Conservation (phyloP, 805 yeast species). For the Zygosaccharomyces kombuchaensis region DNA sequence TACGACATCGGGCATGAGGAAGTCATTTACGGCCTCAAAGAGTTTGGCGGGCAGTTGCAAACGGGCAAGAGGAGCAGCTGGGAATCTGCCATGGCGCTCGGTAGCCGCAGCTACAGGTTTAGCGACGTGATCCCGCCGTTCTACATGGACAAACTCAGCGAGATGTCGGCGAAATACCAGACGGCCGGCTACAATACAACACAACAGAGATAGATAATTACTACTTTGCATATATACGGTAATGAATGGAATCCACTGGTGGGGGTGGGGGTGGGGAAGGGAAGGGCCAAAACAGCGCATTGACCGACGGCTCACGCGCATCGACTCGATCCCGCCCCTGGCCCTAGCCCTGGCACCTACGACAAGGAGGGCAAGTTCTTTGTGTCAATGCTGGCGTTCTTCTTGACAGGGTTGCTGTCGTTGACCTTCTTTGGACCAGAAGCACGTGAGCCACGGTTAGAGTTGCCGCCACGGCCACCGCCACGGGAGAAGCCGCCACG, state of each 20-base stretch:
- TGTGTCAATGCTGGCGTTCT: slow-evolving; percentile 46
- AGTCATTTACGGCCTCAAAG: slow-evolving; percentile 52
- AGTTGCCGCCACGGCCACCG: slow-evolving; percentile 34
- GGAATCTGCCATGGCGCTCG: slow-evolving; percentile 51
- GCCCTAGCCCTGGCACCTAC: no score
- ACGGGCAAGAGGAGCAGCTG: slow-evolving; percentile 44
- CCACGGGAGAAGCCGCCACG: slow-evolving; percentile 34
- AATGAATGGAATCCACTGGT: slow-evolving; percentile 2
- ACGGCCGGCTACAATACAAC: slow-evolving; percentile 1
- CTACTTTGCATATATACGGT: slow-evolving; percentile 5
- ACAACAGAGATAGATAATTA: slow-evolving; percentile 2
- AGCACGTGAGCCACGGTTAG: slow-evolving; percentile 7
- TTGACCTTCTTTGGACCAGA: slow-evolving; percentile 28
- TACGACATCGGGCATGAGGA: slow-evolving; percentile 58
- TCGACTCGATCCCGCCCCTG: not conserved
- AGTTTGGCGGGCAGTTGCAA: slow-evolving; percentile 52
- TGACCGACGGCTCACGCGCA: not conserved
- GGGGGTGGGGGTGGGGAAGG: not conserved
- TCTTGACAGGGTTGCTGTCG: slow-evolving; percentile 31
- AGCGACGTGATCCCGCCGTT: slow-evolving; percentile 35
- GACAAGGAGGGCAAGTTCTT: slow-evolving; percentile 72
- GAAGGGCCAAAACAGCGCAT: not conserved
- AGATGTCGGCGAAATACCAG: slow-evolving; percentile 4
- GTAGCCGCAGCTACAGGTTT: slow-evolving; percentile 27
- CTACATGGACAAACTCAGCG: slow-evolving; percentile 14